Evolutionary conservation across 805 yeast species (phyloP).

Genomic region (Ogataea chonburiensis): DNA sequence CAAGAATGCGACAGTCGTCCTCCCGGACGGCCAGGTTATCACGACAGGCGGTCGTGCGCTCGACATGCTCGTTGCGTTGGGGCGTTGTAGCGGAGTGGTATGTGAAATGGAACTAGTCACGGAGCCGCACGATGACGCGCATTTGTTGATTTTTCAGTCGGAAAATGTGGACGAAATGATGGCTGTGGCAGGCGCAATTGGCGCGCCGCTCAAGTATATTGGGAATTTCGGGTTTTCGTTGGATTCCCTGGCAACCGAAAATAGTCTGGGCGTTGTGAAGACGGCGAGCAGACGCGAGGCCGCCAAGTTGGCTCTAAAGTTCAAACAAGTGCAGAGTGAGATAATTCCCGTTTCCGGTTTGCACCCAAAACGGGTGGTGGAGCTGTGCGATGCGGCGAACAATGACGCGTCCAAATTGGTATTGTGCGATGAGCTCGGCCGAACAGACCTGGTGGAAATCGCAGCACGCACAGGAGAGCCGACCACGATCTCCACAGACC

Average conservation of each 20-base stretch:
- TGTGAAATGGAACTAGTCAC: slow-evolving; percentile 18
- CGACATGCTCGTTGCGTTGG: slow-evolving; percentile 13
- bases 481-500: slow-evolving; percentile 2
- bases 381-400: background rate
- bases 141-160: background rate
- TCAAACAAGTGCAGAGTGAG: background rate
- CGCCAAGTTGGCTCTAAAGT: slow-evolving; percentile 1
- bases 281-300: background rate
- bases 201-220: slow-evolving; percentile 3
- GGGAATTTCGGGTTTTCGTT: slow-evolving; percentile 5
- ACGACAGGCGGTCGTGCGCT: slow-evolving; percentile 9
- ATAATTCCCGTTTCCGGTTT: slow-evolving; percentile 1
- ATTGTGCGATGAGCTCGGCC: slow-evolving; percentile 3
- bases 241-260: background rate
- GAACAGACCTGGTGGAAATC: background rate
- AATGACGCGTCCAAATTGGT: slow-evolving; percentile 1
- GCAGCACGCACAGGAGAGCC: background rate
- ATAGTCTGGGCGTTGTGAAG: slow-evolving; percentile 1
- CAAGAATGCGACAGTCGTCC: slow-evolving; percentile 22
- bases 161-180: slow-evolving; percentile 1
- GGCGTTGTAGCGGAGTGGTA: slow-evolving; percentile 20
- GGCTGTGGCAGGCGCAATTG: background rate
- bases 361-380: slow-evolving; percentile 1
- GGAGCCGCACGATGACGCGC: slow-evolving; percentile 6
- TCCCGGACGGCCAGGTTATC: slow-evolving; percentile 30